These are phyloP conservation scores for Metschnikowia noctiluminum DNA, from an alignment of 805 yeast species.

Conservation along the genomic window DNA sequence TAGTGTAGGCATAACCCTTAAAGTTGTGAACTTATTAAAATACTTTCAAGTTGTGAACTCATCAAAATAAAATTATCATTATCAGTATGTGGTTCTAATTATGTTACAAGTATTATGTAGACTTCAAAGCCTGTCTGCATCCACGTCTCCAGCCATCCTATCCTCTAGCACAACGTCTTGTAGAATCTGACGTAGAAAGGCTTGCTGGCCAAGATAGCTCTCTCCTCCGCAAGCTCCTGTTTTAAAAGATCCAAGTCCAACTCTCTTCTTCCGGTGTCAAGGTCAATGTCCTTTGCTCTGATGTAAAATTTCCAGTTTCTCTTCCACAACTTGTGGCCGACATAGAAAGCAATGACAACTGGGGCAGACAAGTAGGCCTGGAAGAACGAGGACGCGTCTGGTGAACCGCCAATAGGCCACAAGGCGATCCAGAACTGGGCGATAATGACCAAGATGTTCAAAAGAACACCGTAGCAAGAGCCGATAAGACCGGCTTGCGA, in stretches of 20 bases:
- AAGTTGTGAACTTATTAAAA: too few relatives aligned
- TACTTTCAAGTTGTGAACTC: too few relatives aligned
- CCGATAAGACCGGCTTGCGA: slow-evolving; percentile 54
- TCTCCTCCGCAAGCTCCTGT: slow-evolving; percentile 54
- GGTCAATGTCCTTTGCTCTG: slow-evolving; percentile 31
- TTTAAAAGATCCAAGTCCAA: slow-evolving; percentile 36
- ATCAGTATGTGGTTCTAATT: too few relatives aligned
- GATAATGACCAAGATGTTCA: slow-evolving; percentile 48
- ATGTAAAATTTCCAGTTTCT: slow-evolving; percentile 30
- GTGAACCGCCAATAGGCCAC: slow-evolving; percentile 48
- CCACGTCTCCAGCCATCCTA: background rate
- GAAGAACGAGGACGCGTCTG: slow-evolving; percentile 46
- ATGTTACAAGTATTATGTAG: too few relatives aligned
- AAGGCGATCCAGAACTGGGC: slow-evolving; percentile 69
- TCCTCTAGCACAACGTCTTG: slow-evolving; percentile 51
- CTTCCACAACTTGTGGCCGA: slow-evolving; percentile 56
- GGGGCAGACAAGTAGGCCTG: slow-evolving; percentile 63
- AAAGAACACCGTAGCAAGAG: slow-evolving; percentile 47
- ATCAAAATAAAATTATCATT: too few relatives aligned
- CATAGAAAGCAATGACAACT: slow-evolving; percentile 53
- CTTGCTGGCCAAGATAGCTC: slow-evolving; percentile 43
- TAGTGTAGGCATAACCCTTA: too few relatives aligned
- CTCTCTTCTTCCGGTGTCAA: slow-evolving; percentile 39
- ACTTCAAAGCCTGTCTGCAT: too few relatives aligned
- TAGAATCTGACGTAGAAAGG: slow-evolving; percentile 50